phyloP scores from a whole-genome alignment of 2,329 filamentous ascomycete genomes.

The Beauveria varroae region DNA sequence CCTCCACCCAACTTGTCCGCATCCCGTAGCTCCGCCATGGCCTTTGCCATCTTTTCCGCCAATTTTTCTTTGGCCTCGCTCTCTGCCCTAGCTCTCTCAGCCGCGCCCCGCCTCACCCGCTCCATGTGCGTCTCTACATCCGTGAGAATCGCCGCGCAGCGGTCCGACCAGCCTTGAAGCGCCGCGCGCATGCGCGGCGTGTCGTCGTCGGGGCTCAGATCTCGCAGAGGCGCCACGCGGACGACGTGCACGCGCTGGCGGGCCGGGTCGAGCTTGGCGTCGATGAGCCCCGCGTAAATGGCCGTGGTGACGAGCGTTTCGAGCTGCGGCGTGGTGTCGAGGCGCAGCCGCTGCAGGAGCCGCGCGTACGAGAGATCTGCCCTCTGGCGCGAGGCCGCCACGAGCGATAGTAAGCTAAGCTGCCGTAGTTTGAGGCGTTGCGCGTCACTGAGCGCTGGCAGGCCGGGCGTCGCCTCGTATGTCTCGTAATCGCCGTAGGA shows the following conservation, averaged over 20 bases:
- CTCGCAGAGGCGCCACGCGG: conserved; percentile 76
- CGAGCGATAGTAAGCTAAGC: conserved; percentile 78
- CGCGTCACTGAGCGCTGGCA: conserved; percentile 63
- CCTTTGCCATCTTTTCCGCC: conserved; percentile 13
- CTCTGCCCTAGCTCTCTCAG: conserved; percentile 46
- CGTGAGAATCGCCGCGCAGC: conserved; percentile 65
- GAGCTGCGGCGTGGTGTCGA: conserved; percentile 60
- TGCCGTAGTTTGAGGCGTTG: conserved; percentile 85
- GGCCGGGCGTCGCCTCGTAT: conserved; percentile 44
- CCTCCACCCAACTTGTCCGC: conserved; percentile 39
- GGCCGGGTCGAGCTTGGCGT: conserved; percentile 75
- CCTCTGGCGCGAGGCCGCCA: conserved; percentile 36
- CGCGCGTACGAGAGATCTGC: conserved; percentile 64
- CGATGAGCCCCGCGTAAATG: conserved; percentile 77
- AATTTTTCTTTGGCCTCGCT: conserved; percentile 39
- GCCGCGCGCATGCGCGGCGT: conserved; percentile 55
- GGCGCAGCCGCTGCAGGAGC: conserved; percentile 59
- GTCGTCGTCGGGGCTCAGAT: conserved; percentile 68
- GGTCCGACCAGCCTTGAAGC: conserved; percentile 67
- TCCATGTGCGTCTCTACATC: conserved; percentile 72
- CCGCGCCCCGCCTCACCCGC: conserved; percentile 53
- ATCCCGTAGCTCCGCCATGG: too few species aligned
- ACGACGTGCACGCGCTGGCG: conserved; percentile 68
- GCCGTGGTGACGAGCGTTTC: conserved; percentile 82
- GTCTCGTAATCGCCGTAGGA: conserved; percentile 82